Evolutionary conservation across 73 alveolate species (phyloP).

Genomic region (Paramecium caudatum): DNA sequence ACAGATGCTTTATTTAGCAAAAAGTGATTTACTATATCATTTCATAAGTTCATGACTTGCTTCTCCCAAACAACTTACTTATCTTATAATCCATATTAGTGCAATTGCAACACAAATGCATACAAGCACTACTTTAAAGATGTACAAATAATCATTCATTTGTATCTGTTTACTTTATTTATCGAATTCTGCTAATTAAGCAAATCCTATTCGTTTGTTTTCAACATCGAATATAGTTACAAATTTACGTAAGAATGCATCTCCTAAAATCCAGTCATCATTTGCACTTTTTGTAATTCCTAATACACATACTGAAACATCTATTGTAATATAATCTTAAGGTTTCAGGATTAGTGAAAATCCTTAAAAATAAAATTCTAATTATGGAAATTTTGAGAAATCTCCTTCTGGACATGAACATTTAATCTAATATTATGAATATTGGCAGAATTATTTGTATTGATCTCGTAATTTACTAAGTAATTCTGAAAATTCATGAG

Average conservation of each 20-base stretch:
- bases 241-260: slow-evolving; percentile 17
- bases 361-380: slow-evolving; percentile 22
- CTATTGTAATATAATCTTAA: background rate
- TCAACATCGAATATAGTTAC: background rate
- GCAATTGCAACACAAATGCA: background rate
- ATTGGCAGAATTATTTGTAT: slow-evolving; percentile 16
- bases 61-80: background rate
- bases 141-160: slow-evolving; percentile 34
- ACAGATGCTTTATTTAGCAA: slow-evolving; percentile 7
- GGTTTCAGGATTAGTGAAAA: background rate
- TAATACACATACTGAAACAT: slow-evolving; percentile 27
- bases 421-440: background rate
- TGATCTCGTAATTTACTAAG: slow-evolving; percentile 3
- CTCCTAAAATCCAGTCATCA: slow-evolving; percentile 19
- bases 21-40: slow-evolving; percentile 28
- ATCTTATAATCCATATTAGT: background rate
- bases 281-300: background rate
- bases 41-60: slow-evolving; percentile 38
- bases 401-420: slow-evolving; percentile 64
- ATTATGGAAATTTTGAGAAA: background rate
- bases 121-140: slow-evolving; percentile 29
- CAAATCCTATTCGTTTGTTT: background rate
- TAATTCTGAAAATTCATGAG: background rate
- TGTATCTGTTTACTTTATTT: background rate
- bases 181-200: slow-evolving; percentile 40